Evolutionary conservation across 108 stramenopile species (phyloP).

Genomic region (Stephanodiscus minutulus): DNA sequence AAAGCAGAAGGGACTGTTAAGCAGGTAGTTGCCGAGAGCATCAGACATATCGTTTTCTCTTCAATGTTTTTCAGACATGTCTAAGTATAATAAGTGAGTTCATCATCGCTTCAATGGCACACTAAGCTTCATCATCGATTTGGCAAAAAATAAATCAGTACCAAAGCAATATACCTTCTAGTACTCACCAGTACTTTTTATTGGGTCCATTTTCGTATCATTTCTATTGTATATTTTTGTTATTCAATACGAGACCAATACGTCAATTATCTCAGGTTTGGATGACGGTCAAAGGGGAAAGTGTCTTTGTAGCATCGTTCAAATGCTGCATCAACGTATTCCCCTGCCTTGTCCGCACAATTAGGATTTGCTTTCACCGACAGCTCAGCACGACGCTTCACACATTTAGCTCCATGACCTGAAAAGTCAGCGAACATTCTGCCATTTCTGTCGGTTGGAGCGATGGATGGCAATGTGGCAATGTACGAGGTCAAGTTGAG

Average conservation of each 20-base stretch:
- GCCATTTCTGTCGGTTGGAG: conserved; percentile 18
- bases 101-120: neutral
- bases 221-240: neutral
- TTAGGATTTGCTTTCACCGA: conserved; percentile 86
- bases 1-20: neutral
- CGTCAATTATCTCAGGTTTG: conserved; percentile 60
- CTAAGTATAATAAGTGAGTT: conserved; percentile 1
- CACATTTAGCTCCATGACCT: conserved; percentile 80
- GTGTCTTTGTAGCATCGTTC: conserved; percentile 83
- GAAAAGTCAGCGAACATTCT: conserved; percentile 46
- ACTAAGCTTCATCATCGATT: neutral
- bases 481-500: too few species aligned
- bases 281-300: conserved; percentile 88
- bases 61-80: conserved; percentile 3
- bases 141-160: neutral
- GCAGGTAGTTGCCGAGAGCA: neutral
- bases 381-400: conserved; percentile 71
- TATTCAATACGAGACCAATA: neutral
- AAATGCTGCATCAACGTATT: conserved; percentile 88
- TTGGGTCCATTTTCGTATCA: conserved; percentile 65
- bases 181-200: conserved; percentile 54
- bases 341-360: conserved; percentile 73
- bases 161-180: neutral
- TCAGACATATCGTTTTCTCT: neutral
- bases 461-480: conserved; percentile 3